Conservation (phyloP, 768 basidiomycete species). For the Pilatotrama ljubarskyi region DNA sequence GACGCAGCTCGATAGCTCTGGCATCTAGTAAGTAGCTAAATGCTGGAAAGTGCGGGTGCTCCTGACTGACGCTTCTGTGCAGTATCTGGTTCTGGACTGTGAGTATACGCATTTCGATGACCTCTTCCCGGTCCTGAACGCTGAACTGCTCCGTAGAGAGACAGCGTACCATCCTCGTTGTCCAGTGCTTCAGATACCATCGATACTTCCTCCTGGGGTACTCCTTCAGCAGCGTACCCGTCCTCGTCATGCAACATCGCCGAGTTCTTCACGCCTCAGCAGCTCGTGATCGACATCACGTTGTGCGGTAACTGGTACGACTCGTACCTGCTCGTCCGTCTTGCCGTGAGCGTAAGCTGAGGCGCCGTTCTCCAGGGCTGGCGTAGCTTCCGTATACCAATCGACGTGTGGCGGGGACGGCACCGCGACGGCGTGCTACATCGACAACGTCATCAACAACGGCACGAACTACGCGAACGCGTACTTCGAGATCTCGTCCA, state of each 20-base stretch:
- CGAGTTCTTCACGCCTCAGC: slow-evolving; percentile 47
- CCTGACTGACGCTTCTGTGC: background rate
- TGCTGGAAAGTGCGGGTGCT: background rate
- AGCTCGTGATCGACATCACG: slow-evolving; percentile 56
- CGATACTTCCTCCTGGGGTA: slow-evolving; percentile 44
- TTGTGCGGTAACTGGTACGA: slow-evolving; percentile 55
- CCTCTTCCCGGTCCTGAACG: background rate
- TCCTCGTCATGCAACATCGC: slow-evolving; percentile 44
- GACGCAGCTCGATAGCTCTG: slow-evolving; percentile 61
- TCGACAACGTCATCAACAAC: slow-evolving; percentile 50
- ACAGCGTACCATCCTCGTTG: slow-evolving; percentile 39
- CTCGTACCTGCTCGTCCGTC: background rate
- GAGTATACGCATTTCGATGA: slow-evolving; percentile 6
- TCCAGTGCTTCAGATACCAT: slow-evolving; percentile 35
- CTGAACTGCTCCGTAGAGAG: slow-evolving; percentile 31
- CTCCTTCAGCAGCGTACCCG: slow-evolving; percentile 46
- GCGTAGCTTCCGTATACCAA: slow-evolving; percentile 44
- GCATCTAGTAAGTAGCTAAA: slow-evolving; percentile 41
- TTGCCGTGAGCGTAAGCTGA: too few species aligned
- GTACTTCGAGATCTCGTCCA: slow-evolving; percentile 62
- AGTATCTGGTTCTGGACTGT: slow-evolving; percentile 56
- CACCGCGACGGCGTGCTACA: slow-evolving; percentile 47
- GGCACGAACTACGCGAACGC: slow-evolving; percentile 46
- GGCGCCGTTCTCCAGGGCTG: slow-evolving; percentile 46
- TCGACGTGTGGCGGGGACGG: slow-evolving; percentile 42